phyloP scores from a whole-genome alignment of 1,284 basidiomycete genomes.

The Trichosporon coremiiforme region DNA sequence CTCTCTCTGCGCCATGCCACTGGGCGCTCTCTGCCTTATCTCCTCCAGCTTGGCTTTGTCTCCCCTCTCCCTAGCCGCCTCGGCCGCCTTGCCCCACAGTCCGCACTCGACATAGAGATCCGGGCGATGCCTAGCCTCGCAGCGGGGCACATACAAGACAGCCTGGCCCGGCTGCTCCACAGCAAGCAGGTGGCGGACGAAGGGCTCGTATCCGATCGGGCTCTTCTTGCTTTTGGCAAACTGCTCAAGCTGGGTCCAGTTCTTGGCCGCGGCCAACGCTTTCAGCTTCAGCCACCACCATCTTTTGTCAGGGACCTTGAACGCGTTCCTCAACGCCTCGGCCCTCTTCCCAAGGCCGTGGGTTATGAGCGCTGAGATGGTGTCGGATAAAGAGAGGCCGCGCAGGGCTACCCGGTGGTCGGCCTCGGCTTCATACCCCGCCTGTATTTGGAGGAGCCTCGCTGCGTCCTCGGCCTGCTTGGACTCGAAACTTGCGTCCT shows the following conservation, averaged over 20 bases:
- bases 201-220: conserved; percentile 93
- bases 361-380: conserved; percentile 71
- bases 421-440: conserved; percentile 81
- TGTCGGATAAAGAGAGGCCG: conserved; percentile 79
- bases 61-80: conserved; percentile 79
- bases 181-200: conserved; percentile 62
- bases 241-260: conserved; percentile 79
- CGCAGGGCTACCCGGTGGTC: conserved; percentile 75
- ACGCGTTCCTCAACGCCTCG: conserved; percentile 80
- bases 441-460: conserved; percentile 75
- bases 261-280: conserved; percentile 71
- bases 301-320: conserved; percentile 89
- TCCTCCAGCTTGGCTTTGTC: conserved; percentile 75
- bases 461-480: conserved; percentile 91
- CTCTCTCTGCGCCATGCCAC: conserved; percentile 25
- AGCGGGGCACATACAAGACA: conserved; percentile 71
- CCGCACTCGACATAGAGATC: conserved; percentile 85
- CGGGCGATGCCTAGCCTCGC: conserved; percentile 76
- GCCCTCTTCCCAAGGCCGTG: conserved; percentile 80
- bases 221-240: conserved; percentile 84
- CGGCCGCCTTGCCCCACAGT: conserved; percentile 83
- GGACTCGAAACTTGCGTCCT: conserved; percentile 83
- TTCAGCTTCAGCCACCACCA: conserved; percentile 92
- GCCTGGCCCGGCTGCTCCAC: conserved; percentile 67
- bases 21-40: conserved; percentile 18